Conservation (phyloP, 768 basidiomycete species). For the Mycena albidolilacea region DNA sequence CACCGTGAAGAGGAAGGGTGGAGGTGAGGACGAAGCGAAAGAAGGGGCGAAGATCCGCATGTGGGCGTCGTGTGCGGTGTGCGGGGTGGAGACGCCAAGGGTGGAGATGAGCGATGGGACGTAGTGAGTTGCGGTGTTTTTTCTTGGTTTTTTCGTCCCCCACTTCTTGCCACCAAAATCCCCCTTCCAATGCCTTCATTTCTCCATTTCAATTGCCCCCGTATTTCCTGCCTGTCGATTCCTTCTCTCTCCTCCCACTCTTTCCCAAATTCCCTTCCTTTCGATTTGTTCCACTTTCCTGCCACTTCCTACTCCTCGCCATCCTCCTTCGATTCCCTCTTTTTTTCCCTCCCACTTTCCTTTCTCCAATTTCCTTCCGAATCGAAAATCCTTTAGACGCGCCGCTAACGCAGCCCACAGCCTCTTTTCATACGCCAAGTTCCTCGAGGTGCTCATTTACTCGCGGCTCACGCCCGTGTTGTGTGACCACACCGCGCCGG, state of each 20-base stretch:
- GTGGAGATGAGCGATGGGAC: slow-evolving; percentile 63
- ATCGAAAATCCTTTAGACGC: not conserved
- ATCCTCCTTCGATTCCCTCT: no score
- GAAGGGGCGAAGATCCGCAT: slow-evolving; percentile 48
- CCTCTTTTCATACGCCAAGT: slow-evolving; percentile 71
- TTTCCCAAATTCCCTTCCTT: no score
- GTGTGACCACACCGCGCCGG: slow-evolving; percentile 64
- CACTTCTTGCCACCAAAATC: no score
- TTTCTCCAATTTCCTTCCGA: slow-evolving; percentile 4
- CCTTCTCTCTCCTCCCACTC: no score
- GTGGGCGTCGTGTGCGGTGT: slow-evolving; percentile 68
- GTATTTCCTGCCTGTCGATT: no score
- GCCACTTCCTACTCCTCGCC: no score
- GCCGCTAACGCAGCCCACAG: slow-evolving; percentile 36
- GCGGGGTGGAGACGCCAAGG: slow-evolving; percentile 53
- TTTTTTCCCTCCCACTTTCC: slow-evolving; percentile 2
- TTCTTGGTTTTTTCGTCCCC: no score
- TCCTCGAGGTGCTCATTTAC: slow-evolving; percentile 67
- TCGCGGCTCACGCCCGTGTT: slow-evolving; percentile 58
- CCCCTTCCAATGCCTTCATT: no score
- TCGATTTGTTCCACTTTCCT: no score
- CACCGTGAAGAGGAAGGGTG: not conserved
- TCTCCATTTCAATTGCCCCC: no score
- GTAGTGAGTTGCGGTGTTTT: slow-evolving; percentile 57
- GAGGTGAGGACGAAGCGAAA: not conserved